These are phyloP conservation scores for Termitomyces sp. DNA, from an alignment of 768 basidiomycete species.

Conservation along the genomic window DNA sequence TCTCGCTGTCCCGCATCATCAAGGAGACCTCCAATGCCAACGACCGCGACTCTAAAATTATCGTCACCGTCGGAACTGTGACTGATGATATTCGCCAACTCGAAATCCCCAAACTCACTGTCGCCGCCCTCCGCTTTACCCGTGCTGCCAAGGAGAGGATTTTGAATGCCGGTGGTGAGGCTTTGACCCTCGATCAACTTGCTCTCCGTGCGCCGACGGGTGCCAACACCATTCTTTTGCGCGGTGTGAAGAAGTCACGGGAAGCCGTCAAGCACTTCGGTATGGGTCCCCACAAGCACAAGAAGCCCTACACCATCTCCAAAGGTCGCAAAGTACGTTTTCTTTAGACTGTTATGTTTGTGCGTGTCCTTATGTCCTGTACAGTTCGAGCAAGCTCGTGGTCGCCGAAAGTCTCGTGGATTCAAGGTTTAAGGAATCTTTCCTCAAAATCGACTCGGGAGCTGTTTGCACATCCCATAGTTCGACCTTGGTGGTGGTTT, in stretches of 20 bases:
- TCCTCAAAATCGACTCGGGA: constrained; percentile 21
- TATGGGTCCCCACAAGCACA: constrained; percentile 97
- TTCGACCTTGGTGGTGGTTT: constrained; percentile 20
- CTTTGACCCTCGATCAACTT: constrained; percentile 93
- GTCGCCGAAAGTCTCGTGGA: constrained; percentile 96
- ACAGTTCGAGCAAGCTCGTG: constrained; percentile 95
- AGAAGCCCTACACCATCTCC: constrained; percentile 93
- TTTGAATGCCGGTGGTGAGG: constrained; percentile 92
- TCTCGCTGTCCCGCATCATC: constrained; percentile 89
- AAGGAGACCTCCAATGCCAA: constrained; percentile 69
- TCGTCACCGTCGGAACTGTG: constrained; percentile 88
- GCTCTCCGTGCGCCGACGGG: constrained; percentile 93
- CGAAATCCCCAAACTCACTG: constrained; percentile 82
- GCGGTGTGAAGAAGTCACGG: constrained; percentile 89
- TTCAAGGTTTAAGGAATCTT: constrained; percentile 79
- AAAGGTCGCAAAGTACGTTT: constrained; percentile 86
- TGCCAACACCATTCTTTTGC: constrained; percentile 87
- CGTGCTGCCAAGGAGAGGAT: constrained; percentile 91
- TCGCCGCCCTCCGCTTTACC: constrained; percentile 96
- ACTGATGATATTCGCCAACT: constrained; percentile 92
- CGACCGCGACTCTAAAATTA: constrained; percentile 72
- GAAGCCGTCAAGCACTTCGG: constrained; percentile 99
- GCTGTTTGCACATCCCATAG: constrained; percentile 13
- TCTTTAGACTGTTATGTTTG: background rate
- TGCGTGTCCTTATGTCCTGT: background rate